These are phyloP conservation scores for Colletotrichum echinochloae DNA, from an alignment of 2,329 filamentous ascomycete genomes.

Conservation along the genomic window DNA sequence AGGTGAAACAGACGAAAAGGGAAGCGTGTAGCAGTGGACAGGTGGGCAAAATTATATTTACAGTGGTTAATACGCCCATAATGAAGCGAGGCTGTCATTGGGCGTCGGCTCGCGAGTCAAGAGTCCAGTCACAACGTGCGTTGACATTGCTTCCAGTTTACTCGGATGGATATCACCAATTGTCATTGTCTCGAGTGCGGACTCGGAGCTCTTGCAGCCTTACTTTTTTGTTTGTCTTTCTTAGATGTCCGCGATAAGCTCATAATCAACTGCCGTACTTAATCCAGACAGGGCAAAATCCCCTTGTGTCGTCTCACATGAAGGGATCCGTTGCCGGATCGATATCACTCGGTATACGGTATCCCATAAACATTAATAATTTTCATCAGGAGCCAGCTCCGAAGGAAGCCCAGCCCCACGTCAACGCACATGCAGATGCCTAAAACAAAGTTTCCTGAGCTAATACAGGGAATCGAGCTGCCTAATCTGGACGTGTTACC, in stretches of 20 bases:
- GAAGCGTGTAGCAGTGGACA: neutral
- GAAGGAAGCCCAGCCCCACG: too few relatives aligned
- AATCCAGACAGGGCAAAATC: neutral
- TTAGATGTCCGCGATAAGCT: neutral
- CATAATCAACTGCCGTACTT: neutral
- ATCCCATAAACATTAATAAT: neutral
- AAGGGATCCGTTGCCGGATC: neutral
- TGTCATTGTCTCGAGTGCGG: too few relatives aligned
- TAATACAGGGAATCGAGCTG: too few relatives aligned
- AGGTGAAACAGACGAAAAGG: neutral
- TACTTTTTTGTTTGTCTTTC: neutral
- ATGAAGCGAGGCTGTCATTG: too few relatives aligned
- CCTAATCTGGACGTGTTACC: too few relatives aligned
- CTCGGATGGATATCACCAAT: too few relatives aligned
- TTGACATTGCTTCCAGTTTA: too few relatives aligned
- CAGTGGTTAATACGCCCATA: neutral
- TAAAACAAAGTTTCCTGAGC: neutral
- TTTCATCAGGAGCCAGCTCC: neutral
- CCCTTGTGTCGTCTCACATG: neutral
- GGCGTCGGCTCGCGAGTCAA: too few relatives aligned
- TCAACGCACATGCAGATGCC: neutral
- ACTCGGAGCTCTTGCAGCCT: neutral
- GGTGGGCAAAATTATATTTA: neutral
- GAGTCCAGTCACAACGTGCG: too few relatives aligned
- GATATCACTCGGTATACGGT: neutral